These are phyloP conservation scores for Colletotrichum liaoningense DNA, from an alignment of 2,329 filamentous ascomycete genomes.

Conservation along the genomic window DNA sequence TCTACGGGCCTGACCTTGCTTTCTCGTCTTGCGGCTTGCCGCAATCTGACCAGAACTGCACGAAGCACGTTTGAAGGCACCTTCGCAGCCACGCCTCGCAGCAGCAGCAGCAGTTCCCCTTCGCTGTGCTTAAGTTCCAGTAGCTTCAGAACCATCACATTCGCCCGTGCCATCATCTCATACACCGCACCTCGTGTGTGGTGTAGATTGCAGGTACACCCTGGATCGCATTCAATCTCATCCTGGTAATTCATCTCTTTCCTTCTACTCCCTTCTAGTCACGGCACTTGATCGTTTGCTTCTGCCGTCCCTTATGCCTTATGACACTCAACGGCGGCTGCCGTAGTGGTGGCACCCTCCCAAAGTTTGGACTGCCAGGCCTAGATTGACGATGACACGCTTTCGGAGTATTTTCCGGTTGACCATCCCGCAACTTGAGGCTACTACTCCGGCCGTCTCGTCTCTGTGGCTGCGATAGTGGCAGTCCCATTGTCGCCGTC, in stretches of 20 bases:
- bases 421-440: not conserved
- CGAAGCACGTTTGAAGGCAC: not conserved
- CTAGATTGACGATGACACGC: not conserved
- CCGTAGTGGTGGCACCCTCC: not conserved
- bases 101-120: not conserved
- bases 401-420: not conserved
- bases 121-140: not conserved
- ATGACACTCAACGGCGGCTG: not conserved
- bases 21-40: not conserved
- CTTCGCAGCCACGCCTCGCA: not conserved
- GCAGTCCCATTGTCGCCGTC: not conserved
- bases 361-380: not conserved
- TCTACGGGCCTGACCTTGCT: not conserved
- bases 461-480: not conserved
- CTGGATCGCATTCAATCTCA: conserved; percentile 23
- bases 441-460: not conserved
- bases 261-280: not conserved
- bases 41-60: not conserved
- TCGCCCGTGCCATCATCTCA: not conserved
- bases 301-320: not conserved
- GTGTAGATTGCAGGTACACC: conserved; percentile 27
- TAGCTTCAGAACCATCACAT: not conserved
- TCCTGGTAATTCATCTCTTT: conserved; percentile 26
- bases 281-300: not conserved
- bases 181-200: conserved; percentile 32